These are phyloP conservation scores for Theobroma grandiflorum DNA, from an alignment of 441 rosid species.

Conservation along the genomic window DNA sequence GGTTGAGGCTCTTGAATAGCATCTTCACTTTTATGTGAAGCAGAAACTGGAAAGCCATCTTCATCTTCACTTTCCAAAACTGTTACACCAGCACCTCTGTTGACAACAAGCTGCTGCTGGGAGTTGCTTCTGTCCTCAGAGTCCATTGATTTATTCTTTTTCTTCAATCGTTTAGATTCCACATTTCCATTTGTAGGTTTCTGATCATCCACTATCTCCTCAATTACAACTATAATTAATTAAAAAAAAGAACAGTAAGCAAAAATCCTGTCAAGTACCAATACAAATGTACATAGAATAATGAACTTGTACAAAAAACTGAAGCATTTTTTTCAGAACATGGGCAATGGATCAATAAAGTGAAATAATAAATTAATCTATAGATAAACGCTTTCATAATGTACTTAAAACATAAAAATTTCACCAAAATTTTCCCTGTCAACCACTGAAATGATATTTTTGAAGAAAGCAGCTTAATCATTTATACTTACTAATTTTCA, in stretches of 20 bases:
- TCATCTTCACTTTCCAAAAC: conserved; percentile 89
- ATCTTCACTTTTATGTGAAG: conserved; percentile 37
- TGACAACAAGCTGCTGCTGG: conserved; percentile 46
- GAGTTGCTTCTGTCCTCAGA: conserved; percentile 40
- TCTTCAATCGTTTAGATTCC: conserved; percentile 50
- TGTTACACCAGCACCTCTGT: conserved; percentile 35
- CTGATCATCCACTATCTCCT: conserved; percentile 90
- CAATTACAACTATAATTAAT: conserved; percentile 70
- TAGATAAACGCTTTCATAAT: not conserved
- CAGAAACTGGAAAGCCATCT: conserved; percentile 82
- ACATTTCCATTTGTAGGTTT: conserved; percentile 48
- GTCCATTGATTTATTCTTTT: conserved; percentile 45
- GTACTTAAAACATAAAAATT: not conserved
- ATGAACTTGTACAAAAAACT: not conserved
- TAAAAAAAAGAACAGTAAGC: not conserved
- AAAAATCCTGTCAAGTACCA: not conserved
- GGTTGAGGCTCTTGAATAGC: conserved; percentile 32
- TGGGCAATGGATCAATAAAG: not conserved
- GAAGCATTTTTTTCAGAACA: not conserved
- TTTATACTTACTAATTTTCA: not conserved
- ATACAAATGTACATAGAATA: not conserved
- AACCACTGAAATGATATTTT: not conserved
- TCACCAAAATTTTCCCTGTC: not conserved
- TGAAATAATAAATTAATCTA: not conserved
- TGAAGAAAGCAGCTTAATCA: not conserved